Evolutionary conservation across 2,329 filamentous ascomycete genomes (phyloP), one percentile per base, ranked within the genome.

Genomic region (Neofusicoccum umdonicola): DNA sequence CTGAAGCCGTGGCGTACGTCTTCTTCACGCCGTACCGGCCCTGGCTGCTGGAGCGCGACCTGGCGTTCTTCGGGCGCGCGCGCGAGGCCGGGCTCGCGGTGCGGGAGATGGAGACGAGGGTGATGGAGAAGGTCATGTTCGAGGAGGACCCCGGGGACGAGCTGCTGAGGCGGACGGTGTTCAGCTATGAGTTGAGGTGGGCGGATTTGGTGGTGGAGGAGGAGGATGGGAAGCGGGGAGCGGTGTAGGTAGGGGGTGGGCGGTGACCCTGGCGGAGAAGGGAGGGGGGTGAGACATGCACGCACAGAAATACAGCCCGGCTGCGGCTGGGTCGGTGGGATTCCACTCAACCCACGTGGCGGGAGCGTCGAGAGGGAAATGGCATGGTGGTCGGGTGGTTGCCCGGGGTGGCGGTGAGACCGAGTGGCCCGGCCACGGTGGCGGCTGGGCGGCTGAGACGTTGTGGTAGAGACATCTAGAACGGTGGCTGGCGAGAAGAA

Each of bases 1-100:
- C 75, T 3, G 80, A 80, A 1, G 86, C 89, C 56, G 84, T 83
- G 62, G 92, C 93, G 2, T 85, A 93, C 71, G 93, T 97, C 7
- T 96, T 97, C 77, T 98, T 97, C 80, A 96, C 93, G 0, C 93
- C 92, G 19, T 97, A 98, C 78, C 84, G 95, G 67, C 93, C 94
- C 1, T 97, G 93, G 93, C 81, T 97, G 73, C 83, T 90, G 71
- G 85, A 93, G 67, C 90, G 92, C 76, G 95, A 97, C 72, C 82
- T 96, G 74, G 86, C 85, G 3, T 97, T 97, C 80, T 97, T 97
- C 73, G 90, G 93, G 56, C 73, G 93, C 65, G 91, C 89, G 4
- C 82, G 86, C 66, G 85, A 86, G 60, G 50, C 12, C 3, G 83
- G 82, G 56, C 90, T 97, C 66, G 78, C 78, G 15, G 93, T 97